Evolutionary conservation across 2,329 filamentous ascomycete genomes (phyloP), one percentile per base, ranked within the genome.

Genomic region (Sporothrix protearum): DNA sequence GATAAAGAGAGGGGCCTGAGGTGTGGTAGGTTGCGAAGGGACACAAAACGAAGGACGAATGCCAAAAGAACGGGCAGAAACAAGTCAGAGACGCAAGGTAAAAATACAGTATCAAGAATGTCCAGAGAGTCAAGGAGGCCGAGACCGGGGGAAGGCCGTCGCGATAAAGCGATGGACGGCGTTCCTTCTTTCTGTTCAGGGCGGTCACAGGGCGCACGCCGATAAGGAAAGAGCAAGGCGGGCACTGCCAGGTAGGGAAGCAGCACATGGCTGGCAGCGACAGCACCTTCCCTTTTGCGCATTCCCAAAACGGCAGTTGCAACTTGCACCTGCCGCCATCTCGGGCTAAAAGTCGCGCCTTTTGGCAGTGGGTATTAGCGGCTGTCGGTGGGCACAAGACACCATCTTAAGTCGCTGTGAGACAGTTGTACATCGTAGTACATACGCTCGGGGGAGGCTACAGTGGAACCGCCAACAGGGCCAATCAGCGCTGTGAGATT

Each of bases 401-500:
- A 42, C 39, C 39, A 42, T 42, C 33, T 63, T 8, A 22, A 12
- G 33, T 33, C 9, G 49, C 9, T 28, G 10, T 53, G 49, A 25
- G 49, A 53, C 49, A 53, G 49, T 25, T n/a, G n/a, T 36, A 36
- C 33, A 36, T 4, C 33, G 8, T 28, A 55, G 3, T 55, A 45
- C 2, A 30, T 2, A 10, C 39, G 39, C 61, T 45, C n/a, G 28
- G 36, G 36, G 22, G 25, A 42, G 33, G 22, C 61, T 64, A 45
- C 14, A 28, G 22, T 7, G n/a, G 61, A 39, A 1, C 14, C 8
- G 55, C 28, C 55, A 42, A 45, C n/a, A 64, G 4, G n/a, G 36
- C 71, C 71, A 72, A 72, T 72, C 71, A 70, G 51, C 39, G 42
- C 28, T 2, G 2, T 45, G 47, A 22, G 25, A 57, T 42, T 49